A percentile compares a stretch with the other conserved stretches of the same genome.
Conservation (phyloP, 345 rosid species). For the Garcia nutans region DNA sequence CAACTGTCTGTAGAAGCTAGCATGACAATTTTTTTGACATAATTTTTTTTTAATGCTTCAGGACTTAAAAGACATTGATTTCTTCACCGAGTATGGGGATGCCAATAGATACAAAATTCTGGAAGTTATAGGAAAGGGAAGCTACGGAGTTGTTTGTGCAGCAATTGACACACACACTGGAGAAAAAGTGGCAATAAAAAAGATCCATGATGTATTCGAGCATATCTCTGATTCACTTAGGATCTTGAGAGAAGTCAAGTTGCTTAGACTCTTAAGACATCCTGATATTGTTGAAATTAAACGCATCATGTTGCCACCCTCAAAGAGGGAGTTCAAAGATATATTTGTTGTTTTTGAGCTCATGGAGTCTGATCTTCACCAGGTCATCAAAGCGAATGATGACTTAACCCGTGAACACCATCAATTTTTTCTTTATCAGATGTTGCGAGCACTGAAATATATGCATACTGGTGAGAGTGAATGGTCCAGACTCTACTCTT, state of each 20-base stretch:
- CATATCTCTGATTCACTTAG: conserved; percentile 88
- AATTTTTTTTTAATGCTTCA: conserved; percentile 11
- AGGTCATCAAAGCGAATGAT: conserved; percentile 96
- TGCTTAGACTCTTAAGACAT: conserved; percentile 81
- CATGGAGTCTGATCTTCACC: conserved; percentile 99
- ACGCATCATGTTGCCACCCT: conserved; percentile 90
- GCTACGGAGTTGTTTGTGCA: conserved; percentile 98
- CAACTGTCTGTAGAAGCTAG: neutral
- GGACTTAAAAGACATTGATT: conserved; percentile 74
- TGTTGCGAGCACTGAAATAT: conserved; percentile 93
- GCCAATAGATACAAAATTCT: conserved; percentile 84
- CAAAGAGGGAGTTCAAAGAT: conserved; percentile 90
- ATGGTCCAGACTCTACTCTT: too few species aligned
- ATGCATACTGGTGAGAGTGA: conserved; percentile 81
- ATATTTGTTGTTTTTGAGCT: conserved; percentile 96
- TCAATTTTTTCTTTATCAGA: conserved; percentile 95
- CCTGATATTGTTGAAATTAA: conserved; percentile 96
- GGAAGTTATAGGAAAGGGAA: conserved; percentile 93
- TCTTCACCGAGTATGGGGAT: conserved; percentile 96
- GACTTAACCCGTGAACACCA: conserved; percentile 96
- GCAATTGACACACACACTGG: conserved; percentile 93
- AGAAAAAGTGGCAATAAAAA: conserved; percentile 90
- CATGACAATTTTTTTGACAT: too few species aligned
- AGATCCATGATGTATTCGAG: conserved; percentile 85
- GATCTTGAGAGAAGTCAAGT: conserved; percentile 87